Conservation (phyloP, 345 rosid genomes). For the Arabis alpina region DNA sequence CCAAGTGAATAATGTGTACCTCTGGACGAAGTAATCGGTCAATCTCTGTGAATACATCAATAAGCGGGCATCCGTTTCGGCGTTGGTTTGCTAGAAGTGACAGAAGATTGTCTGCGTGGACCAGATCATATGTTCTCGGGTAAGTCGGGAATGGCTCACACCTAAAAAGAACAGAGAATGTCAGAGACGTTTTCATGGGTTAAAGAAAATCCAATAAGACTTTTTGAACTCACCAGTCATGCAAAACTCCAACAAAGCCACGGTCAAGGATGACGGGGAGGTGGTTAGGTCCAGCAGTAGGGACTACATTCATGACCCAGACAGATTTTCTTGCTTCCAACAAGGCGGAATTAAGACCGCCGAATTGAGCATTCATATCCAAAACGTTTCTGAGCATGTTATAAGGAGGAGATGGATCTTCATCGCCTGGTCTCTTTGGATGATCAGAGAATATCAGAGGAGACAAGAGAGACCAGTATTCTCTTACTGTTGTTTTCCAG, state of each 20-base stretch:
- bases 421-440: slow-evolving; percentile 99
- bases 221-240: slow-evolving; percentile 73
- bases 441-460: slow-evolving; percentile 99
- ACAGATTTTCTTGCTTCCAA: slow-evolving; percentile 80
- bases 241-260: slow-evolving; percentile 89
- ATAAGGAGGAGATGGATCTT: slow-evolving; percentile 96
- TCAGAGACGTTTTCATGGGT: slow-evolving; percentile 4
- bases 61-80: slow-evolving; percentile 53
- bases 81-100: slow-evolving; percentile 59
- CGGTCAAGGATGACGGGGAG: slow-evolving; percentile 90
- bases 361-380: slow-evolving; percentile 95
- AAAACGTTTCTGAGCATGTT: slow-evolving; percentile 96
- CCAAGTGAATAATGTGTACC: slow-evolving; percentile 49
- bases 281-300: slow-evolving; percentile 78
- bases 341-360: slow-evolving; percentile 87
- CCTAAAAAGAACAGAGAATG: slow-evolving; percentile 52
- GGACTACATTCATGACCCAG: slow-evolving; percentile 99
- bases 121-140: slow-evolving; percentile 94
- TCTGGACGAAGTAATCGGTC: slow-evolving; percentile 98
- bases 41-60: slow-evolving; percentile 74
- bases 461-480: slow-evolving; percentile 97
- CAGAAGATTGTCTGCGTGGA: slow-evolving; percentile 82
- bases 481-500: slow-evolving; percentile 62
- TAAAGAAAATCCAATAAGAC: neutral
- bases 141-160: slow-evolving; percentile 95